Conservation (phyloP, 345 rosid genomes). For the Lumnitzera littorea region DNA sequence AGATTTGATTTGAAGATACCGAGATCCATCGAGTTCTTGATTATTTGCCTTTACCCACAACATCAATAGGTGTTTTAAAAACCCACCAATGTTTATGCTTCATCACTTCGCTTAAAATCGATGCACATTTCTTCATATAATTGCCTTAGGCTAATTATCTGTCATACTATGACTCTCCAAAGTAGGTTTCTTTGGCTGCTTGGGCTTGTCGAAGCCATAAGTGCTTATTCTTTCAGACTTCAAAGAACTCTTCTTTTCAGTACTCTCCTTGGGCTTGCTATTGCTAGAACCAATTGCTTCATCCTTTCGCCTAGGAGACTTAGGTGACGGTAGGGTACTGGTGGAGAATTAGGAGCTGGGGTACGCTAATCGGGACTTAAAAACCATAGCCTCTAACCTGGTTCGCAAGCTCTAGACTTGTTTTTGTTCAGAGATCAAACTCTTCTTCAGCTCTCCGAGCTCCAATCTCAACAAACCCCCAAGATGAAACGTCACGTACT, state of each 20-base stretch:
- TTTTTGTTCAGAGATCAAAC: constrained; percentile 27
- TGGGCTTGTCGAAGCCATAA: background rate
- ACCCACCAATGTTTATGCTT: constrained; percentile 40
- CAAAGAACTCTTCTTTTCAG: constrained; percentile 11
- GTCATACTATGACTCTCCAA: too few relatives aligned
- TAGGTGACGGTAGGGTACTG: constrained; percentile 8
- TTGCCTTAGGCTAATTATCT: background rate
- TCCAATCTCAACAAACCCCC: constrained; percentile 18
- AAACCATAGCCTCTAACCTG: constrained; percentile 17
- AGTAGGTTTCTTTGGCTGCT: too few relatives aligned
- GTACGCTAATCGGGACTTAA: constrained; percentile 8
- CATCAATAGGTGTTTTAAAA: constrained; percentile 42
- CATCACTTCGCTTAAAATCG: too few relatives aligned
- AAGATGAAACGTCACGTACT: constrained; percentile 22
- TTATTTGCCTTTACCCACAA: constrained; percentile 25
- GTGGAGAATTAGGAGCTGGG: constrained; percentile 10
- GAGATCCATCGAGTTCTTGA: constrained; percentile 53
- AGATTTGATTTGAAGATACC: constrained; percentile 35
- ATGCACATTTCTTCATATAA: constrained; percentile 13
- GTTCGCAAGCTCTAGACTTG: constrained; percentile 25
- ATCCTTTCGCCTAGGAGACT: constrained; percentile 5
- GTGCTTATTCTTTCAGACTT: constrained; percentile 19
- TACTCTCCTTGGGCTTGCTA: constrained; percentile 2
- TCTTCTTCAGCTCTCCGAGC: constrained; percentile 28
- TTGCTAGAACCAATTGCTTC: background rate